Evolutionary conservation across 2,329 filamentous ascomycete species (phyloP).

Genomic region (Fusarium caatingaense): DNA sequence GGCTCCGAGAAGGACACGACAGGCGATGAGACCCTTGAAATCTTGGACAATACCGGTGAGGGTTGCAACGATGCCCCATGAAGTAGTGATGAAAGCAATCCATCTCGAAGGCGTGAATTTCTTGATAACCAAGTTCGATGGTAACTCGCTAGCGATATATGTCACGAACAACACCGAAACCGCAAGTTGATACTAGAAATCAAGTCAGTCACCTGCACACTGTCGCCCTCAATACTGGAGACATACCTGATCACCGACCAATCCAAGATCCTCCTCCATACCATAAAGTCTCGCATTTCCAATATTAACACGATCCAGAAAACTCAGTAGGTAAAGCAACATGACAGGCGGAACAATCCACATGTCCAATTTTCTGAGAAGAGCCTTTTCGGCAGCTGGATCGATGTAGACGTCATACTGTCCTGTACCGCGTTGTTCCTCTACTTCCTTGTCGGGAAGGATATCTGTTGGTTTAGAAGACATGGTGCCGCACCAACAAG

Average conservation of each 20-base stretch:
- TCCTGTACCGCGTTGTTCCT: constrained; percentile 22
- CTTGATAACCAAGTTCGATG: constrained; percentile 56
- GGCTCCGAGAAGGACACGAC: constrained; percentile 58
- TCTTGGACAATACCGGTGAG: constrained; percentile 58
- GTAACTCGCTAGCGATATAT: constrained; percentile 56
- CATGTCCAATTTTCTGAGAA: constrained; percentile 70
- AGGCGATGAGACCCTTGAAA: constrained; percentile 50
- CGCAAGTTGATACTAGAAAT: constrained; percentile 62
- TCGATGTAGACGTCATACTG: constrained; percentile 47
- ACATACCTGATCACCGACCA: constrained; percentile 57
- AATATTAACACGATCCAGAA: constrained; percentile 49
- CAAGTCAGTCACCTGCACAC: not conserved
- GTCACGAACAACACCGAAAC: constrained; percentile 51
- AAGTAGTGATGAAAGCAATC: constrained; percentile 40
- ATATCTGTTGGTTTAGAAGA: constrained; percentile 21
- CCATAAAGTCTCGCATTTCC: constrained; percentile 74
- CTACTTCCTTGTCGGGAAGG: constrained; percentile 36
- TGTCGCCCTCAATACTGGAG: too few relatives aligned
- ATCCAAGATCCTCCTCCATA: constrained; percentile 68
- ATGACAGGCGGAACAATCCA: constrained; percentile 71
- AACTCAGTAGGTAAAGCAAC: constrained; percentile 65
- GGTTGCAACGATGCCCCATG: constrained; percentile 60
- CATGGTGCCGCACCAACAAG: too few relatives aligned
- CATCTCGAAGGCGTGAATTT: constrained; percentile 51
- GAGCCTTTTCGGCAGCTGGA: constrained; percentile 47